phyloP scores from a whole-genome alignment of 768 basidiomycete species.

The Auriscalpium orientale region DNA sequence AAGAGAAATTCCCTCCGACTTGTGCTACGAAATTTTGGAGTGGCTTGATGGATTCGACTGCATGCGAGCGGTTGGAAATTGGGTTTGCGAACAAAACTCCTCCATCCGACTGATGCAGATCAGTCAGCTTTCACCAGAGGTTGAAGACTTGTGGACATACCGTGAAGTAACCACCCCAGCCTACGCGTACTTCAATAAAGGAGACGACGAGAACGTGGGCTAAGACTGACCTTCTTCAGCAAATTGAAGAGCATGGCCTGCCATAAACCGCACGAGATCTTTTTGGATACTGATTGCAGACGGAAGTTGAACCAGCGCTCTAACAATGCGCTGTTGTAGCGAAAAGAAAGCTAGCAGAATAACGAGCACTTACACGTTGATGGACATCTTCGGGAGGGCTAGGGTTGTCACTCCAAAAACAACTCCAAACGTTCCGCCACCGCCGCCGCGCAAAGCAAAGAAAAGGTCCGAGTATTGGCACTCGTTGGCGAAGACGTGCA shows the following conservation, averaged over 20 bases:
- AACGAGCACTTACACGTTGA: conserved; percentile 6
- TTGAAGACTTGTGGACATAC: conserved; percentile 12
- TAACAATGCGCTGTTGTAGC: too few species aligned
- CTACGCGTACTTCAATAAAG: conserved; percentile 7
- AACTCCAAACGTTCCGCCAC: conserved; percentile 17
- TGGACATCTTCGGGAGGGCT: conserved; percentile 4
- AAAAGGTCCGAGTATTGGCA: conserved; percentile 44
- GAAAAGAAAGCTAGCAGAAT: neutral
- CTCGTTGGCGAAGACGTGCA: conserved; percentile 35
- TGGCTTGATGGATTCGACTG: too few species aligned
- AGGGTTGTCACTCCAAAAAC: conserved; percentile 10
- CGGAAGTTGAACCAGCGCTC: too few species aligned
- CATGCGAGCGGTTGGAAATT: too few species aligned
- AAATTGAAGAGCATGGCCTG: conserved; percentile 33
- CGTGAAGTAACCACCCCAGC: conserved; percentile 41
- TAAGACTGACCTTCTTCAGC: conserved; percentile 19
- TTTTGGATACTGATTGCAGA: too few species aligned
- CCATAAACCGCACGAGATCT: conserved; percentile 28
- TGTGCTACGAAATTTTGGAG: too few species aligned
- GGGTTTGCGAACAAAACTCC: too few species aligned
- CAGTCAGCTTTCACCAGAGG: conserved; percentile 5
- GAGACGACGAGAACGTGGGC: too few species aligned
- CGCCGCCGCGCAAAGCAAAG: conserved; percentile 29
- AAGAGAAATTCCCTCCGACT: too few species aligned
- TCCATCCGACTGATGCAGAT: neutral